Evolutionary conservation across 176 grass and related monocot genomes (phyloP).

Genomic region (Aechmea fasciata): DNA sequence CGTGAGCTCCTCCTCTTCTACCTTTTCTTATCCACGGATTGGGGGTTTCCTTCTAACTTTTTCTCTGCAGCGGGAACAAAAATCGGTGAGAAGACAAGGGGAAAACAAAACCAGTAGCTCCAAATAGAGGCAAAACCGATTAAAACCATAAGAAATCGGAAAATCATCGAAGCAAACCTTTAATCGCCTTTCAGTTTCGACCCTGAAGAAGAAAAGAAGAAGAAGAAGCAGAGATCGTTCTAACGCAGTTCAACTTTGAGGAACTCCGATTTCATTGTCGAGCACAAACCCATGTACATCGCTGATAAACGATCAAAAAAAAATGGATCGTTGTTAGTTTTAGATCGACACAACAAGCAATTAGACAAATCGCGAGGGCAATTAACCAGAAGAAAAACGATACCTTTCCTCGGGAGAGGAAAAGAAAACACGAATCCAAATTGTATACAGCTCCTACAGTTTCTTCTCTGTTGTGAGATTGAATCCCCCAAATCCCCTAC

Average conservation of each 20-base stretch:
- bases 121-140: neutral
- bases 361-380: neutral
- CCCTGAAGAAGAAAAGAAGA: neutral
- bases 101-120: neutral
- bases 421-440: neutral
- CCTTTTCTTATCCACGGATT: neutral
- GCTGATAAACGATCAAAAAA: neutral
- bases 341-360: neutral
- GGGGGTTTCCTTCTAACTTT: neutral
- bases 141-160: neutral
- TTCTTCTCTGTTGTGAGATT: neutral
- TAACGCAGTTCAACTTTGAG: neutral
- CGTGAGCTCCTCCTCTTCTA: no score
- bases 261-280: neutral
- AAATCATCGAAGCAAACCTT: neutral
- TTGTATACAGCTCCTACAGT: neutral
- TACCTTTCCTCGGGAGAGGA: neutral
- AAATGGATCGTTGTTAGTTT: neutral
- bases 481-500: neutral
- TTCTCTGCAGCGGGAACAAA: neutral
- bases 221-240: slow-evolving; percentile 7
- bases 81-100: neutral
- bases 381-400: neutral
- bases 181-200: neutral
- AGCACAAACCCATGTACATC: neutral